Percentiles rank a stretch among this genome's conserved stretches.
phyloP scores from a whole-genome alignment of 2,329 filamentous ascomycete species.

The Aureobasidium sp. region DNA sequence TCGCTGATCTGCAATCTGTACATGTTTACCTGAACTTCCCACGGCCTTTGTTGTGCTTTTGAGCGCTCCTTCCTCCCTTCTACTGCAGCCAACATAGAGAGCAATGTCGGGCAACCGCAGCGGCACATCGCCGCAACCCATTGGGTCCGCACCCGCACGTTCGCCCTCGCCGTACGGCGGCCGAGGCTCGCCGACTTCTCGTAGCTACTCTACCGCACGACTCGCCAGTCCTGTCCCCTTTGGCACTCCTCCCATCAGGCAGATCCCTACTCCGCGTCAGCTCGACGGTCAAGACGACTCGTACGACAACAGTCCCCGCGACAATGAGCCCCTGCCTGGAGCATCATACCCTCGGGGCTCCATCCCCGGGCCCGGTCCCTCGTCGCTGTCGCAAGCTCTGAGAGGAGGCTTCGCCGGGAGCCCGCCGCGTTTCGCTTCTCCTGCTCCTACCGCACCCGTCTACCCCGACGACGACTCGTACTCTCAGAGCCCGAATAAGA shows the following conservation, averaged over 20 bases:
- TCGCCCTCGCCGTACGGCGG: conserved; percentile 18
- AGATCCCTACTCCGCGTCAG: conserved; percentile 56
- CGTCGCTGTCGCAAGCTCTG: conserved; percentile 89
- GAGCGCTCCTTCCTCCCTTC: not conserved
- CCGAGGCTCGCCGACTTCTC: conserved; percentile 22
- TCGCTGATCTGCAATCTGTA: conserved; percentile 10
- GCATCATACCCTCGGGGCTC: conserved; percentile 56
- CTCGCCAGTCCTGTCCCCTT: conserved; percentile 61
- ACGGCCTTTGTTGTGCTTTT: not conserved
- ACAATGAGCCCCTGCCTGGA: conserved; percentile 68
- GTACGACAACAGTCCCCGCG: conserved; percentile 17
- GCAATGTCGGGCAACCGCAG: conserved; percentile 4
- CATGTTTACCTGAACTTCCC: conserved; percentile 4
- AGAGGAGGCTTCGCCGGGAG: conserved; percentile 77
- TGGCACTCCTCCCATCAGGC: conserved; percentile 54
- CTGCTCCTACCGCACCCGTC: conserved; percentile 58
- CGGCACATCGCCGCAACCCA: conserved; percentile 15
- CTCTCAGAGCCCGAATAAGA: conserved; percentile 67
- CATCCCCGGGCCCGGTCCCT: conserved; percentile 81
- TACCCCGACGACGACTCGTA: conserved; percentile 45
- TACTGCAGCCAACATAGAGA: not conserved
- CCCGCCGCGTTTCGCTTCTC: conserved; percentile 71
- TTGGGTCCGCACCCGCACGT: conserved; percentile 10
- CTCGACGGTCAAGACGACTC: conserved; percentile 39
- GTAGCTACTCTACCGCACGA: conserved; percentile 52